Conservation (phyloP, 371 early-diverging fungal genomes). For the Lichtheimia hyalospora region DNA sequence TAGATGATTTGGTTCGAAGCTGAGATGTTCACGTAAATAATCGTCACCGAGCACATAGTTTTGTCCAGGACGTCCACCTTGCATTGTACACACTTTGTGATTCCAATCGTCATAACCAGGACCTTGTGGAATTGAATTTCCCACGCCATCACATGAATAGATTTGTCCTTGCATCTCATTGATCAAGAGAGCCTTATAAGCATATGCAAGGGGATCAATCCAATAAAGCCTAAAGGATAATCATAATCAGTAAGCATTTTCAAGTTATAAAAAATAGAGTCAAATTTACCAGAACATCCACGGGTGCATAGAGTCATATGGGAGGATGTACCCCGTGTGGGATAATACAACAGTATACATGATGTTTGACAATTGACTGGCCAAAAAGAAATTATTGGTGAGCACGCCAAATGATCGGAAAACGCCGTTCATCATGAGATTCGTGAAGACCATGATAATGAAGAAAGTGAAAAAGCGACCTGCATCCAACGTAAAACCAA, state of each 20-base stretch:
- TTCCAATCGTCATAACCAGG: conserved; percentile 43
- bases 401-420: conserved; percentile 51
- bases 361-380: conserved; percentile 42
- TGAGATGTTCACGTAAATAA: conserved; percentile 39
- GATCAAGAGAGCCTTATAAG: conserved; percentile 48
- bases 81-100: conserved; percentile 55
- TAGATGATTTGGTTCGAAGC: conserved; percentile 33
- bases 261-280: too few relatives aligned
- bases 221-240: conserved; percentile 9
- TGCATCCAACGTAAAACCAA: conserved; percentile 39
- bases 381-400: conserved; percentile 42
- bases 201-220: neutral
- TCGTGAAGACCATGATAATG: conserved; percentile 28
- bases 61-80: conserved; percentile 50
- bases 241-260: too few relatives aligned
- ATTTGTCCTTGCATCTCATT: conserved; percentile 61
- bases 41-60: conserved; percentile 50
- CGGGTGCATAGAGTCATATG: conserved; percentile 35
- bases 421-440: conserved; percentile 41
- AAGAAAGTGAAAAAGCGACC: conserved; percentile 46
- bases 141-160: conserved; percentile 41
- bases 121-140: conserved; percentile 40
- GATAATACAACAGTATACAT: conserved; percentile 25
- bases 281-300: conserved; percentile 47
- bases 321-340: conserved; percentile 30